Evolutionary conservation across 345 rosid genomes (phyloP), one percentile per base, ranked within the genome.

Genomic region (Camelina hispida): DNA sequence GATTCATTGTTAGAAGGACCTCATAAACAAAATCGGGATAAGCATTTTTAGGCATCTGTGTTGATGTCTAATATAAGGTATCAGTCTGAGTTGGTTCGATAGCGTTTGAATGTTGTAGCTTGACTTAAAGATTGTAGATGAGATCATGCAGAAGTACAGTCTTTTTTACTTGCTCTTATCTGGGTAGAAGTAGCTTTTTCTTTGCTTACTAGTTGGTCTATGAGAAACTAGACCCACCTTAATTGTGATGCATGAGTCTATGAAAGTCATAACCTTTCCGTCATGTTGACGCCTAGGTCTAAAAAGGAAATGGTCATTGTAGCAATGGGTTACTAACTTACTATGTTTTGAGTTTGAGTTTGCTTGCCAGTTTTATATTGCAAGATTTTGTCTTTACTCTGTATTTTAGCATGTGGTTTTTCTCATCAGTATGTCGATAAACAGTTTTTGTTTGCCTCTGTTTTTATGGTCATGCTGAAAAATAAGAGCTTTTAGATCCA

Each of bases 341-440:
- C 22, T 47, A 59, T 59, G 43, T 38, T 72, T 25, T 37, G 18
- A 25, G 60, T 16, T 72, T 71, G 20, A 17, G 16, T 51, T 5
- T 40, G 43, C 30, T 23, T n/a, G 30, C 15, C 32, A 38, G 47
- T n/a, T 22, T 60, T 62, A n/a, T 62, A 44, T 16, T 32, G 53
- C 44, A 23, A n/a, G 43, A 17, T 38, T 50, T 51, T 2, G 25
- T 53, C 32, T 2, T 58, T 40, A 43, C 23, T 63, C 23, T 43
- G 55, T 13, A 63, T 72, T 5, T 62, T n/a, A 9, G 13, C 35
- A 10, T 62, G 56, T 16, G 70, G 7, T 30, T 30, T 72, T 73
- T 17, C 28, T 28, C 25, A 10, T 52, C 62, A 52, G 42, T 5
- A 17, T 62, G 22, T 52, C 8, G 18, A 62, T 42, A 17, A 53